phyloP scores from a whole-genome alignment of 2,329 filamentous ascomycete genomes.

The Taxawa tesnikishii region DNA sequence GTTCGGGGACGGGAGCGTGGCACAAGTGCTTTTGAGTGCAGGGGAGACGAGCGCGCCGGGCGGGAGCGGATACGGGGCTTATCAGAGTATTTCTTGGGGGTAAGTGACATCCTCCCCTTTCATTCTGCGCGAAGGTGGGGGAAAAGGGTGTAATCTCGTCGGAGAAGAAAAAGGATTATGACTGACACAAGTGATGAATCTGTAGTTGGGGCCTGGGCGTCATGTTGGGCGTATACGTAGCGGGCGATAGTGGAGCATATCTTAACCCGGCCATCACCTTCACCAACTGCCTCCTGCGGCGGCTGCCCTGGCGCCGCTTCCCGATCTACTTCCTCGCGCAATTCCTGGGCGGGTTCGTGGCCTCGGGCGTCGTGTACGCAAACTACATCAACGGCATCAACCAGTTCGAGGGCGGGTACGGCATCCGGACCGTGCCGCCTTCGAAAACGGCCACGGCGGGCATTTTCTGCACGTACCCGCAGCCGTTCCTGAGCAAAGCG shows the following conservation, averaged over 20 bases:
- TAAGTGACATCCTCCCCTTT: conserved; percentile 16
- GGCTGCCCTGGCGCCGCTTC: conserved; percentile 57
- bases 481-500: conserved; percentile 48
- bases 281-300: conserved; percentile 55
- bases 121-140: too few species aligned
- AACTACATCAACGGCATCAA: conserved; percentile 50
- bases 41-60: conserved; percentile 26
- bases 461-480: conserved; percentile 59
- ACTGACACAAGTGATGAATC: too few species aligned
- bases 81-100: conserved; percentile 31
- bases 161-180: too few species aligned
- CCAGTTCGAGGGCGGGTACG: conserved; percentile 44
- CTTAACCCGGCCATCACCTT: conserved; percentile 58
- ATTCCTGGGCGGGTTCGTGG: conserved; percentile 54
- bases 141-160: too few species aligned
- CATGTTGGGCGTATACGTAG: conserved; percentile 47
- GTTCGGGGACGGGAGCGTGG: conserved; percentile 32
- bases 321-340: conserved; percentile 57
- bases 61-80: conserved; percentile 27
- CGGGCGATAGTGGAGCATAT: conserved; percentile 53
- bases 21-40: conserved; percentile 27
- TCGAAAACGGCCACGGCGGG: conserved; percentile 45
- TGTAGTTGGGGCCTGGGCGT: conserved; percentile 22
- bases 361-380: conserved; percentile 30
- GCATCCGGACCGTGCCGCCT: conserved; percentile 50